Evolutionary conservation across 169 alveolate genomes (phyloP).

Genomic region (Plasmodium ovale): DNA sequence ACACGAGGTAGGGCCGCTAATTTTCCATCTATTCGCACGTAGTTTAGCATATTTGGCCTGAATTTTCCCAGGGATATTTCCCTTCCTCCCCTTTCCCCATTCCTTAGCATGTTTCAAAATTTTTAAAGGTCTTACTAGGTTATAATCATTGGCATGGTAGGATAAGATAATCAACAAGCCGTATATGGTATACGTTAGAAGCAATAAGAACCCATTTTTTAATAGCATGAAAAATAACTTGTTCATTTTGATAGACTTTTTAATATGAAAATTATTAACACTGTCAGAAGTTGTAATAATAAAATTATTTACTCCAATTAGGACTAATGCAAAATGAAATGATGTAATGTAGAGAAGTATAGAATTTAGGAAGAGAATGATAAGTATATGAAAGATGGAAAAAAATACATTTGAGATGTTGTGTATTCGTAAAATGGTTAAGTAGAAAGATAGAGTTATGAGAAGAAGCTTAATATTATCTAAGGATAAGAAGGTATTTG

Average conservation of each 20-base stretch:
- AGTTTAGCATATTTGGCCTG: background rate
- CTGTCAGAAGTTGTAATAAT: slow-evolving; percentile 3
- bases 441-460: slow-evolving; percentile 33
- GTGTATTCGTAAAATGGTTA: slow-evolving; percentile 24
- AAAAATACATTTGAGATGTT: background rate
- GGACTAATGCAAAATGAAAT: slow-evolving; percentile 41
- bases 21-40: too few relatives aligned
- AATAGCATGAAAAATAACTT: slow-evolving; percentile 11
- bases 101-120: background rate
- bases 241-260: background rate
- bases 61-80: background rate
- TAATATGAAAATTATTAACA: slow-evolving; percentile 11
- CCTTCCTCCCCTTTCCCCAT: background rate
- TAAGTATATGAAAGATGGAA: slow-evolving; percentile 2
- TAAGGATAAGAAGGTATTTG: slow-evolving; percentile 43
- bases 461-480: slow-evolving; percentile 48
- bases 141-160: slow-evolving; percentile 11
- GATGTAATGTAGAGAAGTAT: slow-evolving; percentile 47
- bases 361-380: slow-evolving; percentile 14
- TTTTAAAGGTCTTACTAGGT: background rate
- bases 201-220: slow-evolving; percentile 17
- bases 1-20: too few relatives aligned
- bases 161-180: slow-evolving; percentile 23
- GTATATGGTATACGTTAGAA: slow-evolving; percentile 16
- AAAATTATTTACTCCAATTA: slow-evolving; percentile 55